Evolutionary conservation across 129 eudicot species (phyloP).

Genomic region (Tagetes patula): DNA sequence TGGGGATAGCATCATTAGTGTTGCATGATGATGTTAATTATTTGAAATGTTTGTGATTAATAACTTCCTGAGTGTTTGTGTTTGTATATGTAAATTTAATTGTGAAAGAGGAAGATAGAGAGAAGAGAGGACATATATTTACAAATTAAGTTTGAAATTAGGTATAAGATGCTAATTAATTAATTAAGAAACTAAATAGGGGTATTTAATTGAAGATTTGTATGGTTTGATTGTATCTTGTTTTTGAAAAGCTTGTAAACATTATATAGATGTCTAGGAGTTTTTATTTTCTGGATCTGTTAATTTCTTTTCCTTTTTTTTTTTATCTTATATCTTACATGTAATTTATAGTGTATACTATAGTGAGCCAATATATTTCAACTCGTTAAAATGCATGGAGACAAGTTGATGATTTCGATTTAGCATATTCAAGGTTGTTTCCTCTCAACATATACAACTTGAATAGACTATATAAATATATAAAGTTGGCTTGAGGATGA

Average conservation of each 20-base stretch:
- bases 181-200: slow-evolving; percentile 10
- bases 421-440: background rate
- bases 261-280: background rate
- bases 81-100: slow-evolving; percentile 35
- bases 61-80: slow-evolving; percentile 29
- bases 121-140: slow-evolving; percentile 14
- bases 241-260: background rate
- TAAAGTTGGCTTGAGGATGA: background rate
- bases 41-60: slow-evolving; percentile 23
- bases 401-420: no score
- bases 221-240: background rate
- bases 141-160: slow-evolving; percentile 26
- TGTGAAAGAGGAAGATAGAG: slow-evolving; percentile 18
- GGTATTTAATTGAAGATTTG: background rate
- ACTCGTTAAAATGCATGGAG: no score
- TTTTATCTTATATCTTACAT: no score
- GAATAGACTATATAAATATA: background rate
- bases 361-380: no score
- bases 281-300: background rate
- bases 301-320: no score
- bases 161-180: slow-evolving; percentile 26
- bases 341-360: no score
- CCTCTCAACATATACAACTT: background rate
- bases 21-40: slow-evolving; percentile 51
- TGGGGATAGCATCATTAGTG: slow-evolving; percentile 87